Percentiles rank a stretch among this genome's conserved stretches.
Evolutionary conservation across 2,329 filamentous ascomycete species (phyloP).

Genomic region (Laburnicola sp.): DNA sequence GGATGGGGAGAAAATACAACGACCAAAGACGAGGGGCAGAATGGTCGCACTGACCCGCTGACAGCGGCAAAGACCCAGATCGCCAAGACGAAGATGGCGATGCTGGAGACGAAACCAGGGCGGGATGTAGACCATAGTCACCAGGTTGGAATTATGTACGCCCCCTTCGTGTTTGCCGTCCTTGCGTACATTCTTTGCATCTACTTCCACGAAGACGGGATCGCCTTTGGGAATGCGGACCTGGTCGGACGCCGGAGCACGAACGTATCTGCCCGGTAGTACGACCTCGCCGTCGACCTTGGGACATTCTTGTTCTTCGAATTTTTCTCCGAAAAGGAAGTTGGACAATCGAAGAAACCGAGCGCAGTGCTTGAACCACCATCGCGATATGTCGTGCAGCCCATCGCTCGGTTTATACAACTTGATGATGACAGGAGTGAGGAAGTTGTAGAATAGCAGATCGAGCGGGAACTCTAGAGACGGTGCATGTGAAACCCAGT

Average conservation of each 20-base stretch:
- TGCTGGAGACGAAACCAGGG: conserved; percentile 78
- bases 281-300: conserved; percentile 59
- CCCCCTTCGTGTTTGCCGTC: conserved; percentile 56
- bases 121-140: conserved; percentile 69
- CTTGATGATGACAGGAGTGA: conserved; percentile 84
- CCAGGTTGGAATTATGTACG: conserved; percentile 50
- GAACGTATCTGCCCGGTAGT: conserved; percentile 79
- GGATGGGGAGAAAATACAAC: conserved; percentile 72
- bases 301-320: conserved; percentile 77
- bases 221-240: conserved; percentile 88
- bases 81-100: conserved; percentile 82
- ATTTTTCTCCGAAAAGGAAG: conserved; percentile 87
- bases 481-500: conserved; percentile 90
- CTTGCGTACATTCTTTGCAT: conserved; percentile 65
- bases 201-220: conserved; percentile 77
- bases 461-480: conserved; percentile 94
- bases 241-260: conserved; percentile 92
- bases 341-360: conserved; percentile 78
- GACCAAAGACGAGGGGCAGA: conserved; percentile 81
- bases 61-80: conserved; percentile 93
- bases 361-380: conserved; percentile 94
- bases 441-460: conserved; percentile 92
- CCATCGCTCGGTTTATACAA: conserved; percentile 84
- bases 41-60: conserved; percentile 86
- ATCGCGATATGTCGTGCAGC: conserved; percentile 82